A percentile compares a stretch with the other conserved stretches of the same genome.
phyloP scores from a whole-genome alignment of 164 flowering plant species.

The Vitis labrusca region DNA sequence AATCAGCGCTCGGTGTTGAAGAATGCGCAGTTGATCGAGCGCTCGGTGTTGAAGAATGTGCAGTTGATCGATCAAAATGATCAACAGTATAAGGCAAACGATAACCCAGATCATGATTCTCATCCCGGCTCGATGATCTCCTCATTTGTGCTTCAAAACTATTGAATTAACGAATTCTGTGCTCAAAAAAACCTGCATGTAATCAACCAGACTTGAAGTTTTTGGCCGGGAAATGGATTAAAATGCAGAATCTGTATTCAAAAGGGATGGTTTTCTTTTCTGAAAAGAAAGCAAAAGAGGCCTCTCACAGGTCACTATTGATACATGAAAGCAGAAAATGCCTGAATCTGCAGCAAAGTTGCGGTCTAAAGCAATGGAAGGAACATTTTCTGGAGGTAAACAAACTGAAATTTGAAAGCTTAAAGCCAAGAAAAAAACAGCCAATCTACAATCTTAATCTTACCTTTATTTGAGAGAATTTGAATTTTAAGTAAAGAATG shows the following conservation, averaged over 20 bases:
- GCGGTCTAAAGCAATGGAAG: constrained; percentile 2
- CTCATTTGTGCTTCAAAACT: constrained; percentile 36
- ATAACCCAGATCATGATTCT: constrained; percentile 46
- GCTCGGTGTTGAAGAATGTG: constrained; percentile 34
- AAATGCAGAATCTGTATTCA: constrained; percentile 7
- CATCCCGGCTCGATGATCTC: constrained; percentile 33
- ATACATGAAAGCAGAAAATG: constrained; percentile 17
- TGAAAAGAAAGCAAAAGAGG: constrained; percentile 24
- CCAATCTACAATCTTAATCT: constrained; percentile 23
- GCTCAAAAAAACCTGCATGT: constrained; percentile 25
- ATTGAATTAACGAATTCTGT: neutral
- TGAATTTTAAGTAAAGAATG: constrained; percentile 31
- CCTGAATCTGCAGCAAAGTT: constrained; percentile 11
- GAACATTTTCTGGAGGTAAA: neutral
- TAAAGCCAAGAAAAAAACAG: constrained; percentile 20
- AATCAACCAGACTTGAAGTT: constrained; percentile 10
- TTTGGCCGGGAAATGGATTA: constrained; percentile 14
- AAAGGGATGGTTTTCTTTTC: constrained; percentile 7
- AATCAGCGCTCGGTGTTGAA: constrained; percentile 39
- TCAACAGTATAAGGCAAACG: constrained; percentile 57
- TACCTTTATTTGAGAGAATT: constrained; percentile 35
- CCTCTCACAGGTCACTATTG: constrained; percentile 19
- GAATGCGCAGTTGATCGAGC: constrained; percentile 14
- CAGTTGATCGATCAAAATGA: constrained; percentile 46
- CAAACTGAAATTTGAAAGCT: constrained; percentile 26